Percentiles rank a stretch among this genome's conserved stretches.
These are phyloP conservation scores for Zygotorulaspora florentina DNA, from an alignment of 805 yeast genomes.

Conservation along the genomic window DNA sequence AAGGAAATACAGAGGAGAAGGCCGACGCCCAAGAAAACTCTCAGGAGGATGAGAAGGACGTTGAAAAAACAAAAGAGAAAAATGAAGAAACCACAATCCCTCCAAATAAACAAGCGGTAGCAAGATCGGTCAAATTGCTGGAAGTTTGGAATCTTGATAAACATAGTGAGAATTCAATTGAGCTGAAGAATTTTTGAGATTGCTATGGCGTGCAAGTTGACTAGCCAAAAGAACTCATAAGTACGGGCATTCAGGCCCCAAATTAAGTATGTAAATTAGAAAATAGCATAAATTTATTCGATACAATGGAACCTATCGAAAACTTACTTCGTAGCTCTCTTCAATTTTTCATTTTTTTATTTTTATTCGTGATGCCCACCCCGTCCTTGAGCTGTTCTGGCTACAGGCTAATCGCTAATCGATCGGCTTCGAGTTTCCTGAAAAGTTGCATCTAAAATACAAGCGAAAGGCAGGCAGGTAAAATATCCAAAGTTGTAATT, in stretches of 20 bases:
- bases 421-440: too few relatives aligned
- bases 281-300: too few relatives aligned
- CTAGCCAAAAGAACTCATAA: neutral
- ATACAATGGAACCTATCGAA: too few relatives aligned
- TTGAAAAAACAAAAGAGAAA: slow-evolving; percentile 7
- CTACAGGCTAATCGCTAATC: too few relatives aligned
- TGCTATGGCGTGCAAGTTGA: neutral
- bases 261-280: neutral
- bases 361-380: too few relatives aligned
- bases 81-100: slow-evolving; percentile 12
- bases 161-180: slow-evolving; percentile 6
- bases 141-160: slow-evolving; percentile 14
- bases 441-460: too few relatives aligned
- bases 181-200: slow-evolving; percentile 13
- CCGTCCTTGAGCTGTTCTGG: too few relatives aligned
- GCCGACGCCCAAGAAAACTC: slow-evolving; percentile 6
- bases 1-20: slow-evolving; percentile 10
- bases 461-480: neutral
- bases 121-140: slow-evolving; percentile 22
- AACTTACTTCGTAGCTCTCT: too few relatives aligned
- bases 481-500: slow-evolving; percentile 4
- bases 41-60: slow-evolving; percentile 11
- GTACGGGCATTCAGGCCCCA: too few relatives aligned
- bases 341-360: too few relatives aligned
- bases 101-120: slow-evolving; percentile 26